Conservation (phyloP, 2,329 filamentous ascomycete genomes). For the Neonectria hederae region DNA sequence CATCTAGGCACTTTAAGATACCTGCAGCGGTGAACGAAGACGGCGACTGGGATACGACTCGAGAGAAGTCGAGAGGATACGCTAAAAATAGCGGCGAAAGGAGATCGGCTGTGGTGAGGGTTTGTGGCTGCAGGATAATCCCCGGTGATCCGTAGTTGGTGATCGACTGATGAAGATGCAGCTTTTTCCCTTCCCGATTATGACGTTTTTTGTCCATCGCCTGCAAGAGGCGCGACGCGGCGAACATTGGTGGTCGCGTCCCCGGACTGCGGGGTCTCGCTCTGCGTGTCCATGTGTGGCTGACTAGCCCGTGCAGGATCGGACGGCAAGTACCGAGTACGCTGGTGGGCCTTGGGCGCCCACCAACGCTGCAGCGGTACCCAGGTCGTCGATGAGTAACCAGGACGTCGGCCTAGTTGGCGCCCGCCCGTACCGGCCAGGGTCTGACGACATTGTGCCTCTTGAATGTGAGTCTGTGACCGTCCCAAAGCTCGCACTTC, state of each 20-base stretch:
- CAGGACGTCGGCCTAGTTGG: conserved; percentile 30
- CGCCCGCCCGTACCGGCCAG: conserved; percentile 20
- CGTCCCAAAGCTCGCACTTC: conserved; percentile 26
- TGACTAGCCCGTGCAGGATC: conserved; percentile 16
- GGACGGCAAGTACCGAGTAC: conserved; percentile 10
- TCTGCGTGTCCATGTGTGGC: neutral
- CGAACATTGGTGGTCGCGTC: conserved; percentile 18
- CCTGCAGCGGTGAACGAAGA: conserved; percentile 12
- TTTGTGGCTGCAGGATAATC: neutral
- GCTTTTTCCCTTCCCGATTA: neutral
- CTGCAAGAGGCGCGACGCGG: conserved; percentile 13
- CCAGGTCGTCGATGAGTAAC: conserved; percentile 20
- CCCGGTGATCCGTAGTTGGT: neutral
- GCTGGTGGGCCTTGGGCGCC: neutral
- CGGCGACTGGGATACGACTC: conserved; percentile 1
- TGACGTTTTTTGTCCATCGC: conserved; percentile 1
- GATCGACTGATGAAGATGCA: neutral
- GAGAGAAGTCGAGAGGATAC: neutral
- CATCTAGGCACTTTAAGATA: conserved; percentile 30
- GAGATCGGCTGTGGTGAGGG: neutral
- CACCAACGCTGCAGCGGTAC: neutral
- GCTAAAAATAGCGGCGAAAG: neutral
- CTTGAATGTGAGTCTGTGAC: conserved; percentile 21
- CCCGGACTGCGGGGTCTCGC: conserved; percentile 21
- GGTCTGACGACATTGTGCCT: conserved; percentile 44